Conservation (phyloP, 2,329 filamentous ascomycete species). For the Calonectria pseudoreteaudii region DNA sequence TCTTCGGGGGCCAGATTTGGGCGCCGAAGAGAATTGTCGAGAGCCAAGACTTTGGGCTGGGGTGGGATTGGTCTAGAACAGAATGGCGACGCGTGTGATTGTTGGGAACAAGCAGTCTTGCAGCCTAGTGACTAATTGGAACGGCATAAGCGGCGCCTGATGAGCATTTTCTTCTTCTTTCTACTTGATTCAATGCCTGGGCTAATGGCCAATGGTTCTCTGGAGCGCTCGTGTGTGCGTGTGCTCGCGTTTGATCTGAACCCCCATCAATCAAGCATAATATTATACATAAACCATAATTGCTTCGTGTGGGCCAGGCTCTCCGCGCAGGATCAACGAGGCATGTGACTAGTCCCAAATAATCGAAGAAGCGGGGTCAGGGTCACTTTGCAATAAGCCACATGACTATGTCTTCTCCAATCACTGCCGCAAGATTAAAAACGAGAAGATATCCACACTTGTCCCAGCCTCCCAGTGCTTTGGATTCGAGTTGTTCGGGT, state of each 20-base stretch:
- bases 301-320: not conserved
- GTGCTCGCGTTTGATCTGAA: too few species aligned
- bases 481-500: not conserved
- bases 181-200: not conserved
- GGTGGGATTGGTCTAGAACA: conserved; percentile 4
- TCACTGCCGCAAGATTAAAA: not conserved
- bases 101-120: not conserved
- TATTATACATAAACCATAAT: not conserved
- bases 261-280: not conserved
- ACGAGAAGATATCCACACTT: not conserved
- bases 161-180: not conserved
- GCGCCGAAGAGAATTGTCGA: conserved; percentile 18
- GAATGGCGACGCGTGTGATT: not conserved
- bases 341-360: not conserved
- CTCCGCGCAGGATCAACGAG: not conserved
- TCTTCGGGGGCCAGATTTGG: conserved; percentile 34
- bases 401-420: not conserved
- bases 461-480: not conserved
- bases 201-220: not conserved
- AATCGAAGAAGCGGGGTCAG: not conserved
- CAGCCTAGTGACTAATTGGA: conserved; percentile 4
- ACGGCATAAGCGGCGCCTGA: not conserved
- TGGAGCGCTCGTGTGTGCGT: too few species aligned
- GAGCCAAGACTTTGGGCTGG: not conserved
- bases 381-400: not conserved